phyloP scores from a whole-genome alignment of 306 rosid species.

The Myrica gale region DNA sequence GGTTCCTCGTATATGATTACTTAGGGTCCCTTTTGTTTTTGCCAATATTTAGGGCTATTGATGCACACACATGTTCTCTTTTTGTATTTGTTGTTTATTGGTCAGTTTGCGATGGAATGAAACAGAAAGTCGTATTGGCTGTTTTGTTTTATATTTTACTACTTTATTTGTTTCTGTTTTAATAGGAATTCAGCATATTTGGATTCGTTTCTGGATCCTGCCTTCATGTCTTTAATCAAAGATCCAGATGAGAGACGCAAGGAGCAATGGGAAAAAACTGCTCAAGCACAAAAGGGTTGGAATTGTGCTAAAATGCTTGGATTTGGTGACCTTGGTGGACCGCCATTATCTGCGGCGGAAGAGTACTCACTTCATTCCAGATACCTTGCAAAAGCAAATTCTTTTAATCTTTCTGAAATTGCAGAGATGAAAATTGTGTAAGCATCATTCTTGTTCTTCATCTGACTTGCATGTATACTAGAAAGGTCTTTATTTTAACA shows the following conservation, averaged over 20 bases:
- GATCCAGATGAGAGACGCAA: slow-evolving; percentile 96
- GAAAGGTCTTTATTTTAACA: not conserved
- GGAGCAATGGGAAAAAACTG: slow-evolving; percentile 97
- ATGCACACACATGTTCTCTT: slow-evolving; percentile 2
- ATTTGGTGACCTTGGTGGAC: slow-evolving; percentile 81
- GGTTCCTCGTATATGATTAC: not conserved
- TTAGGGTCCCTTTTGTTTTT: not conserved
- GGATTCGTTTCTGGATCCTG: slow-evolving; percentile 89
- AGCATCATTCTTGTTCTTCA: slow-evolving; percentile 30
- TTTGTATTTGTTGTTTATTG: slow-evolving; percentile 12
- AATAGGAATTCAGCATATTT: slow-evolving; percentile 78
- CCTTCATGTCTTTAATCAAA: slow-evolving; percentile 97
- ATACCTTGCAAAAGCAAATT: slow-evolving; percentile 95
- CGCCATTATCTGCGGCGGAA: slow-evolving; percentile 83
- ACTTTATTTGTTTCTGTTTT: slow-evolving; percentile 21
- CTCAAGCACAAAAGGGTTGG: slow-evolving; percentile 86
- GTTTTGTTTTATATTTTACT: slow-evolving; percentile 11
- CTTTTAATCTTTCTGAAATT: slow-evolving; percentile 87
- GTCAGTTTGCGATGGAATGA: not conserved
- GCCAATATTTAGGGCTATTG: slow-evolving; percentile 14
- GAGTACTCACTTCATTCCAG: slow-evolving; percentile 95
- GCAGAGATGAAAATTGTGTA: slow-evolving; percentile 97
- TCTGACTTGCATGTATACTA: slow-evolving; percentile 16
- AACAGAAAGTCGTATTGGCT: slow-evolving; percentile 3
- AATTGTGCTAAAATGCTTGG: slow-evolving; percentile 79